Evolutionary conservation across 2,329 filamentous ascomycete genomes (phyloP).

Genomic region (Rachicladosporium sp.): DNA sequence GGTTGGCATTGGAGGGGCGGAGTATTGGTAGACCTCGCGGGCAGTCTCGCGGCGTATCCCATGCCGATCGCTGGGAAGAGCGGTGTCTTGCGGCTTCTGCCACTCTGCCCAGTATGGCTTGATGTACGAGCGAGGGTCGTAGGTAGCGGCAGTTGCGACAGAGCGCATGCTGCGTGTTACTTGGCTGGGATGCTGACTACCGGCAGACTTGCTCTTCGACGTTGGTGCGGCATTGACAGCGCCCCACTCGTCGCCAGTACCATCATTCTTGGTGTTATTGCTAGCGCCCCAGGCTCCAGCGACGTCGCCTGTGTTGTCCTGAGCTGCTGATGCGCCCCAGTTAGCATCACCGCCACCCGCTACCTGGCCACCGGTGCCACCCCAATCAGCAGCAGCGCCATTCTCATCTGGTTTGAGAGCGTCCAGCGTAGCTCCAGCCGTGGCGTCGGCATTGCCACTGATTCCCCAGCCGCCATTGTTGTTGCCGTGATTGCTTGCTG

Average conservation of each 20-base stretch:
- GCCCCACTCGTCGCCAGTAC: not conserved
- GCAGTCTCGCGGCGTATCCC: conserved; percentile 1
- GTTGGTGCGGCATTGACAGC: not conserved
- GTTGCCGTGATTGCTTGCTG: no score
- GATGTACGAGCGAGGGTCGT: conserved; percentile 3
- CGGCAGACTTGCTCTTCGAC: not conserved
- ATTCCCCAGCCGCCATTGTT: no score
- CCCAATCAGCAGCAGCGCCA: no score
- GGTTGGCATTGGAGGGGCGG: conserved; percentile 19
- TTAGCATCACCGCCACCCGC: no score
- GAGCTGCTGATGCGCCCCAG: no score
- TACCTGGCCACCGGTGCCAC: no score
- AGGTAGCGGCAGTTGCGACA: not conserved
- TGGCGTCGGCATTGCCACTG: no score
- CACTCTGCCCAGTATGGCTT: conserved; percentile 4
- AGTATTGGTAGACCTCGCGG: conserved; percentile 19
- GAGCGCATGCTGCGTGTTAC: not conserved
- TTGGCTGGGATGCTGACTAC: not conserved
- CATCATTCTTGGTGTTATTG: not conserved
- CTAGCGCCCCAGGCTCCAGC: no score
- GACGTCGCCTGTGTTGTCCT: no score
- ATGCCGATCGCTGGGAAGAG: no score
- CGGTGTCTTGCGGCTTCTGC: not conserved
- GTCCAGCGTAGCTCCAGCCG: no score
- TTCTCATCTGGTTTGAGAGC: no score